Evolutionary conservation across 31 red algal genomes (phyloP), one percentile per base, ranked within the genome.

Genomic region (Odonthalia washingtoniensis): DNA sequence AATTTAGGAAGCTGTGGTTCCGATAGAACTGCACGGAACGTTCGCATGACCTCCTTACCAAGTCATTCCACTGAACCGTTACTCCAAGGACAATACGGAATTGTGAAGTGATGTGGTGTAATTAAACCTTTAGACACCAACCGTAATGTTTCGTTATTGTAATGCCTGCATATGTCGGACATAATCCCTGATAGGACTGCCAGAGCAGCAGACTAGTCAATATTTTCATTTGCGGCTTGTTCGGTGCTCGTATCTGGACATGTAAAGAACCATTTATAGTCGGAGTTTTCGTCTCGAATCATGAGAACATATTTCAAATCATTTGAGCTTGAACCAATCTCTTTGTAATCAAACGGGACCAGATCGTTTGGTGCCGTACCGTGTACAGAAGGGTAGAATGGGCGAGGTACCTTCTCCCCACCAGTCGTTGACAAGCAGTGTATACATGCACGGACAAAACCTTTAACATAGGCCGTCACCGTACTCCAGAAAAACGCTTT

Each of bases 161-260:
- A 77, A 46, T 77, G 74, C 40, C 9, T 37, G 34, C 6, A 27
- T 12, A 9, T 34, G 34, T 70, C 66, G 6, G n/a, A 70, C 28
- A 70, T 70, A 32, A 70, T 9, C 9, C 16, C 6, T 28, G 66
- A 70, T 12, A 37, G 45, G 33, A 60, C 76, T 27, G 27, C 24
- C 26, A 80, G 57, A 28, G 76, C 76, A 31, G 41, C 76, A 80
- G 2, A 80, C 24, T 44, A 80, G 37, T 57, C 3, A 30, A 80
- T 80, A 27, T 12, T 27, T 3, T n/a, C 40, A 36, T 80, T 2
- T 27, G 14, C 24, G 43, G 76, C 76, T 35, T 80, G n/a, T 57
- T 80, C 41, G 31, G 40, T 36, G 76, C 21, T 57, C 5, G 3
- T 80, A 17, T 14, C 28, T 30, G 46, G 76, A 42, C n/a, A 57